These are phyloP conservation scores for Metschnikowia lachancei DNA, from an alignment of 805 yeast species.

Conservation along the genomic window DNA sequence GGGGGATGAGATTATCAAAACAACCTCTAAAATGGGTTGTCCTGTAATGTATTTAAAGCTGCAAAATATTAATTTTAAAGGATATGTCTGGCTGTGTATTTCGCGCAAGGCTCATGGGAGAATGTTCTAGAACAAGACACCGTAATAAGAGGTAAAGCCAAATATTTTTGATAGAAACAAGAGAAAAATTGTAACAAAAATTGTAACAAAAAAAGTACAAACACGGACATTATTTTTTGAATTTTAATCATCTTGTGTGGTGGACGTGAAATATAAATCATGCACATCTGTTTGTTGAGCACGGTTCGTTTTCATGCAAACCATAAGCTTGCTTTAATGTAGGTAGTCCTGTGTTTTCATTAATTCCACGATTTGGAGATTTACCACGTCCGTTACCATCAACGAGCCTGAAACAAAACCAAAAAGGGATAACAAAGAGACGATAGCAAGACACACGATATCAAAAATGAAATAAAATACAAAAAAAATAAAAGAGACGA, in stretches of 20 bases:
- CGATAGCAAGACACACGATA: neutral
- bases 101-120: neutral
- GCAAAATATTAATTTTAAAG: too few relatives aligned
- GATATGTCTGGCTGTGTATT: neutral
- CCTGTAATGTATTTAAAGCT: too few relatives aligned
- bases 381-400: too few relatives aligned
- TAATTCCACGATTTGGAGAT: too few relatives aligned
- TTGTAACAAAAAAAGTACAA: neutral
- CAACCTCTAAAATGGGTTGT: too few relatives aligned
- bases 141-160: neutral
- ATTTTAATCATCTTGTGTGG: neutral
- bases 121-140: constrained; percentile 1
- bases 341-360: too few relatives aligned
- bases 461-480: neutral
- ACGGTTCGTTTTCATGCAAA: too few relatives aligned
- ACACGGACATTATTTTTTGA: neutral
- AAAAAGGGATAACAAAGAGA: neutral
- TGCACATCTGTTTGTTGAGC: neutral
- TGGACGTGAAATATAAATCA: neutral
- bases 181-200: too few relatives aligned
- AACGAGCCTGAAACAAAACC: neutral
- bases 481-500: neutral
- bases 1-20: neutral
- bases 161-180: neutral
- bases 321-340: too few relatives aligned